A percentile compares a stretch with the other conserved stretches of the same genome.
Evolutionary conservation across 352 stramenopile species (phyloP).

Genomic region (Globisporangium spinosum): DNA sequence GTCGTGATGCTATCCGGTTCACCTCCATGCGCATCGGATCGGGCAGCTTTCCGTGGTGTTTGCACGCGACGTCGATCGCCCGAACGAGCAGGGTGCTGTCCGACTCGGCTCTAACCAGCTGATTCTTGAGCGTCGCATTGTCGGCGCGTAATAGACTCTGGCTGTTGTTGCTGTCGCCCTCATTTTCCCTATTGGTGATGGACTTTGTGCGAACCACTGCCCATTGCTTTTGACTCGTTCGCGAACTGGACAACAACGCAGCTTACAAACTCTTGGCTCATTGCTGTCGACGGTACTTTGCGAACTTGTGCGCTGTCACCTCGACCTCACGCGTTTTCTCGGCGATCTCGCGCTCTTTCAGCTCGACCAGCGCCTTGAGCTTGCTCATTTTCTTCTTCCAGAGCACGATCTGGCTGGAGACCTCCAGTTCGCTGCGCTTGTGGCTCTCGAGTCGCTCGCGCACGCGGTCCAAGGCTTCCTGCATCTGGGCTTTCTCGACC

Average conservation of each 20-base stretch:
- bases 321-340: constrained; percentile 34
- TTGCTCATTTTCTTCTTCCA: constrained; percentile 63
- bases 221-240: not conserved
- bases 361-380: constrained; percentile 39
- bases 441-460: constrained; percentile 25
- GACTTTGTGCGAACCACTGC: not conserved
- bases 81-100: constrained; percentile 66
- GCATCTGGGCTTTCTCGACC: constrained; percentile 22
- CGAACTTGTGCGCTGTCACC: constrained; percentile 25
- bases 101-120: constrained; percentile 54
- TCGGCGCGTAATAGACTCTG: constrained; percentile 45
- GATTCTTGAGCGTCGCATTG: constrained; percentile 46
- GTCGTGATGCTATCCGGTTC: constrained; percentile 43
- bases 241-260: constrained; percentile 19
- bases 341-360: constrained; percentile 34
- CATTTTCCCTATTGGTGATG: not conserved
- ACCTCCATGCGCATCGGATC: constrained; percentile 50
- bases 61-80: constrained; percentile 53
- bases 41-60: constrained; percentile 52
- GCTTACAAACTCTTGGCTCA: constrained; percentile 35
- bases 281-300: constrained; percentile 27
- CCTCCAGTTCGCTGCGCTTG: constrained; percentile 26
- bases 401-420: constrained; percentile 30
- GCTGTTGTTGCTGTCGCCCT: constrained; percentile 9
- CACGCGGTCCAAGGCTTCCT: constrained; percentile 20